Base-by-base conservation (phyloP, 2,329 filamentous ascomycete species). In the Fusarium sp. region DNA sequence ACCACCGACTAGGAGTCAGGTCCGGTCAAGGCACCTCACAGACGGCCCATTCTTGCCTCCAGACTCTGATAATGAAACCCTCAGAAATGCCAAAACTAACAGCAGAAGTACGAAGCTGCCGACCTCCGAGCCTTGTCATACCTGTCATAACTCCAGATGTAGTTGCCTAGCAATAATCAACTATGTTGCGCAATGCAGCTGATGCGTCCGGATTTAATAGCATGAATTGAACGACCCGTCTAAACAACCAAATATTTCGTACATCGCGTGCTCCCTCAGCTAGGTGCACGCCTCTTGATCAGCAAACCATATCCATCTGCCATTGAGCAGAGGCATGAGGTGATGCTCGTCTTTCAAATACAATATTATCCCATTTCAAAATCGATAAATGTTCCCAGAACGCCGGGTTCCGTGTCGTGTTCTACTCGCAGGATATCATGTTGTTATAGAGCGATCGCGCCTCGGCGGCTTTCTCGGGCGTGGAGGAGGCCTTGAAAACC, bases 401-500 rank as follows among this genome's bases (percentile, higher is more conserved):
- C 70, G 70, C 70, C 70, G 32, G 57, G 59, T 68, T 61, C 63
- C 51, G 58, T 60, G 53, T 68, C 58, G 57, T 70, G 35, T 41
- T 70, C 53, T 61, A 62, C 45, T 61, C 57, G 57, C 47, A 45
- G 49, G 51, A 49, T 47, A 41, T 37, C 38, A 44, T 63, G 50
- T 64, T 49, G 56, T 76, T 76, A 84, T 73, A 97, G 81, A 57
- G 90, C 87, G 78, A 97, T 97, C 61, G 92, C 90, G 64, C 93
- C 93, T 73, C 90, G 84, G 76, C 91, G 84, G 77, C 87, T 92
- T 76, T 93, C 89, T 76, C 92, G 88, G 70, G 92, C 79, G 77
- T 98, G 93, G 60, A 97, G 84, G 72, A 90, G 86, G 63, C 93
- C 94, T 76, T 98, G 94, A 67, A 93, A 86, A 54, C 89, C 91